Evolutionary conservation across 2,329 filamentous ascomycete genomes (phyloP).

Genomic region (Colletotrichum sp.): DNA sequence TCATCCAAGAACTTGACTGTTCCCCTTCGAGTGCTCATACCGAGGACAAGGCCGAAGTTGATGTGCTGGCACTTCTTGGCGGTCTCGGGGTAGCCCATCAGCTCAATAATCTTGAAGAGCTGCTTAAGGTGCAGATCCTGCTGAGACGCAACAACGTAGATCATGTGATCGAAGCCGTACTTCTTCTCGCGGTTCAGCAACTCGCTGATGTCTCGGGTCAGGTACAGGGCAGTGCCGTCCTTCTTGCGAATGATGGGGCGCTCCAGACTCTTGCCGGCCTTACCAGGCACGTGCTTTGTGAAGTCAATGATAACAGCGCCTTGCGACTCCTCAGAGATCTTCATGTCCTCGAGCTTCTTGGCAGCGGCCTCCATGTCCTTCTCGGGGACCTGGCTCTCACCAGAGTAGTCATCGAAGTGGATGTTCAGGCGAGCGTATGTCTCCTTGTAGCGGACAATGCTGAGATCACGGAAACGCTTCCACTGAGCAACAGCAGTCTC

Average conservation of each 20-base stretch:
- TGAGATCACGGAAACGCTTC: slow-evolving; percentile 69
- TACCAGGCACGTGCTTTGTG: slow-evolving; percentile 67
- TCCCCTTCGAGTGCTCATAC: slow-evolving; percentile 73
- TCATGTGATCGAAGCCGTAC: slow-evolving; percentile 69
- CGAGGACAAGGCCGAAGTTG: slow-evolving; percentile 75
- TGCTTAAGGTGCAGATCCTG: slow-evolving; percentile 77
- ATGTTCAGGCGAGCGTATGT: slow-evolving; percentile 76
- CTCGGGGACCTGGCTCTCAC: slow-evolving; percentile 74
- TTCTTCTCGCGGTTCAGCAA: slow-evolving; percentile 66
- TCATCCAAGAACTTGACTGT: slow-evolving; percentile 78
- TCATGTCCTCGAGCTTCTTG: slow-evolving; percentile 65
- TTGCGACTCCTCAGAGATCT: slow-evolving; percentile 71
- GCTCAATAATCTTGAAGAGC: slow-evolving; percentile 77
- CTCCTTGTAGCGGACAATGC: slow-evolving; percentile 68
- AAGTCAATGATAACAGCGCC: slow-evolving; percentile 77
- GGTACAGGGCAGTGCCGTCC: slow-evolving; percentile 77
- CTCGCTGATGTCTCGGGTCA: slow-evolving; percentile 80
- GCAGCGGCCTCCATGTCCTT: slow-evolving; percentile 69
- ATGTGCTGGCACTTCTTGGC: slow-evolving; percentile 73
- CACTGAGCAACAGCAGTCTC: slow-evolving; percentile 63
- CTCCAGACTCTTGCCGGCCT: slow-evolving; percentile 71
- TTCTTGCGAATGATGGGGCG: slow-evolving; percentile 74
- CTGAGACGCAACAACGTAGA: slow-evolving; percentile 76
- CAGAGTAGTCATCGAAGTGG: slow-evolving; percentile 73
- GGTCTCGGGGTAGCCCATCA: slow-evolving; percentile 72